Evolutionary conservation across 2,329 filamentous ascomycete species (phyloP).

Genomic region (Fusarium stilboides): DNA sequence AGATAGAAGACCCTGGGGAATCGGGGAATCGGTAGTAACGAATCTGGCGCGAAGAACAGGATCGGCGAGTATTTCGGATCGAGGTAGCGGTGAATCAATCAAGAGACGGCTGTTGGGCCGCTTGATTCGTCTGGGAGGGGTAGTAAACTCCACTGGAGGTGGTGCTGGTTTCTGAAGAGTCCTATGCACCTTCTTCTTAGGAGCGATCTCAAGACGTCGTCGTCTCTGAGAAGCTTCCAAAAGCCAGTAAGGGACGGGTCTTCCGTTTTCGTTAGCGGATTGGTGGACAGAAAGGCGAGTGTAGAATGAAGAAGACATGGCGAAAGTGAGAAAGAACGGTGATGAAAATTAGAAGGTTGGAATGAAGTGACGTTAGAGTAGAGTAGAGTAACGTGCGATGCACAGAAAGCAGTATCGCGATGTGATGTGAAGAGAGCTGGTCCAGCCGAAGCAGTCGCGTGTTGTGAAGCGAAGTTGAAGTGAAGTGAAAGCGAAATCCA

Average conservation of each 20-base stretch:
- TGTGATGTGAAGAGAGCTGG: neutral
- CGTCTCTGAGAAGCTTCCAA: slow-evolving; percentile 20
- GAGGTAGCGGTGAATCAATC: slow-evolving; percentile 32
- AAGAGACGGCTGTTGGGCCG: slow-evolving; percentile 28
- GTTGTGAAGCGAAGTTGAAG: slow-evolving; percentile 10
- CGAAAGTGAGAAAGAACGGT: neutral
- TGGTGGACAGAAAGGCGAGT: slow-evolving; percentile 22
- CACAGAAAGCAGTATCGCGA: slow-evolving; percentile 3
- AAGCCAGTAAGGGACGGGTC: slow-evolving; percentile 22
- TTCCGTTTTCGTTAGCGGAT: slow-evolving; percentile 28
- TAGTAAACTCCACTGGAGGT: slow-evolving; percentile 13
- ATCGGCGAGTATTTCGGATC: slow-evolving; percentile 28
- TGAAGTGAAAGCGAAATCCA: neutral
- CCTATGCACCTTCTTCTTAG: slow-evolving; percentile 11
- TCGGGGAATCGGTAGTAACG: slow-evolving; percentile 19
- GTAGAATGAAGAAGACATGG: slow-evolving; percentile 27
- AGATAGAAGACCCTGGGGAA: neutral
- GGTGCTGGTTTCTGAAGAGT: slow-evolving; percentile 11
- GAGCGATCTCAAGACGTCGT: slow-evolving; percentile 20
- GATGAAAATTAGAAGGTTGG: neutral
- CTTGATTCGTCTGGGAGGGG: slow-evolving; percentile 31
- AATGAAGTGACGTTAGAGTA: slow-evolving; percentile 10
- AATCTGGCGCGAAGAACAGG: slow-evolving; percentile 20
- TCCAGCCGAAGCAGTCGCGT: slow-evolving; percentile 15
- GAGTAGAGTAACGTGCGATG: slow-evolving; percentile 3